Base-by-base conservation (phyloP, 1,284 basidiomycete species). In the Apiotrichum brassicae region DNA sequence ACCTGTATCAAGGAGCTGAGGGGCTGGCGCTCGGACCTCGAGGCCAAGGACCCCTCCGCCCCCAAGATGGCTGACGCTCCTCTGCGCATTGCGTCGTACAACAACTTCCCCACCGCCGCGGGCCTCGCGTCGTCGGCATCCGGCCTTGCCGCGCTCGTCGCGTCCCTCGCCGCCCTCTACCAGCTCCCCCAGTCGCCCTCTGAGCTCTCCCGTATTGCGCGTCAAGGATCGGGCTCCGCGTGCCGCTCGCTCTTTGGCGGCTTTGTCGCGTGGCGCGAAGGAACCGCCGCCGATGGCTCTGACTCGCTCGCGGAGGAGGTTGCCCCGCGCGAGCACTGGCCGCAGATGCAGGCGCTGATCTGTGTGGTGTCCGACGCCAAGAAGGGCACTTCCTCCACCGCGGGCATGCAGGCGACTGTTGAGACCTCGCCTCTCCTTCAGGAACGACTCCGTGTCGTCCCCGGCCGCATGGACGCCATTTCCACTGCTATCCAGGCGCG, bases 21-120 rank as follows among this genome's bases (percentile, higher is more conserved):
- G 68, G 78, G 78, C 22, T 77, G 94, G 58, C 80, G 94, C 49
- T 77, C 79, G 54, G 76, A 80, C 24, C 77, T 89, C 46, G 93
- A 97, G 75, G 80, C 82, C 45, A 79, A 81, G 60, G 75, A 84
- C 62, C 62, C 80, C 0, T 77, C 72, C 43, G 77, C 78, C 56
- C 44, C 18, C 11, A 56, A 91, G 85, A 75, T 94, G 45, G 86
- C 91, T 0, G 68, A 78, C 16, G 85, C 77, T 71, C 76, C 79
- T 25, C 81, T 95, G 3, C 88, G 89, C 75, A 92, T 99, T 58
- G 83, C 83, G 53, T 97, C 93, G 11, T 85, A 84, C 76, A 99
- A 99, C 81, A 98, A 98, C 78, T 98, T 99, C 79, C 94, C 94
- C 22, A 98, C 94, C 6, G 95, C 95, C 8, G 95, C 94, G 0